Evolutionary conservation across 2,329 filamentous ascomycete species (phyloP).

Genomic region (Ceratocystiopsis minuta): DNA sequence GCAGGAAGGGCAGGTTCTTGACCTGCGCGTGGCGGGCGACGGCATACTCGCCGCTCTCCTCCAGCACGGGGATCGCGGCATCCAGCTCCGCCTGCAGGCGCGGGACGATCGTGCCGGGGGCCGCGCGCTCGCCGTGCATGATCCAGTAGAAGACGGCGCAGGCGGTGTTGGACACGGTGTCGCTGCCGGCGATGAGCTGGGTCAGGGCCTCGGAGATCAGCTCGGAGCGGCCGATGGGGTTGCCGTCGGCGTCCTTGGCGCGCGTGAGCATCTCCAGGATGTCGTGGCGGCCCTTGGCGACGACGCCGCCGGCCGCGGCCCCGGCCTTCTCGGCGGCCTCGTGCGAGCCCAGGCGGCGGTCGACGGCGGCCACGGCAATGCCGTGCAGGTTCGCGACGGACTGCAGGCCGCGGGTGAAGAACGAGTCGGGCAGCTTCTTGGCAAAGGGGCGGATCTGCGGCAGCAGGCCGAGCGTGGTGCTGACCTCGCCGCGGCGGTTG

Average conservation of each 20-base stretch:
- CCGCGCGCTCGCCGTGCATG: slow-evolving; percentile 48
- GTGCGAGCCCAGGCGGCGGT: slow-evolving; percentile 52
- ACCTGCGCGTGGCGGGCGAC: slow-evolving; percentile 59
- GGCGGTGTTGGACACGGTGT: slow-evolving; percentile 59
- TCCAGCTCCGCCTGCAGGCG: slow-evolving; percentile 58
- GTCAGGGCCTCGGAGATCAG: slow-evolving; percentile 79
- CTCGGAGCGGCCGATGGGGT: slow-evolving; percentile 53
- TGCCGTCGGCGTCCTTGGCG: slow-evolving; percentile 62
- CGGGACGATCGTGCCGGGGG: slow-evolving; percentile 22
- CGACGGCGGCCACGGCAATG: slow-evolving; percentile 72
- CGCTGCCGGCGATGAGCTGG: slow-evolving; percentile 65
- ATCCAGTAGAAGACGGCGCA: slow-evolving; percentile 63
- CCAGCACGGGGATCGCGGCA: slow-evolving; percentile 34
- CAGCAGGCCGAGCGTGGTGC: slow-evolving; percentile 56
- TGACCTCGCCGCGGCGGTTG: slow-evolving; percentile 76
- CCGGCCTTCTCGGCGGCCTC: slow-evolving; percentile 20
- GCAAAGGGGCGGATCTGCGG: slow-evolving; percentile 65
- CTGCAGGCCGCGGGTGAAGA: slow-evolving; percentile 56
- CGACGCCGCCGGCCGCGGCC: too few species aligned
- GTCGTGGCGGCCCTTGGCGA: slow-evolving; percentile 43
- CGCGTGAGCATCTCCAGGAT: slow-evolving; percentile 73
- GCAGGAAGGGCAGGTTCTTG: slow-evolving; percentile 57
- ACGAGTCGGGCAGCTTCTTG: slow-evolving; percentile 61
- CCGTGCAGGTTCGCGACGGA: slow-evolving; percentile 70
- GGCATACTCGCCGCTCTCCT: slow-evolving; percentile 21